These are phyloP conservation scores for Basidiobolus meristosporus DNA, from an alignment of 371 early-diverging fungal species.

Conservation along the genomic window DNA sequence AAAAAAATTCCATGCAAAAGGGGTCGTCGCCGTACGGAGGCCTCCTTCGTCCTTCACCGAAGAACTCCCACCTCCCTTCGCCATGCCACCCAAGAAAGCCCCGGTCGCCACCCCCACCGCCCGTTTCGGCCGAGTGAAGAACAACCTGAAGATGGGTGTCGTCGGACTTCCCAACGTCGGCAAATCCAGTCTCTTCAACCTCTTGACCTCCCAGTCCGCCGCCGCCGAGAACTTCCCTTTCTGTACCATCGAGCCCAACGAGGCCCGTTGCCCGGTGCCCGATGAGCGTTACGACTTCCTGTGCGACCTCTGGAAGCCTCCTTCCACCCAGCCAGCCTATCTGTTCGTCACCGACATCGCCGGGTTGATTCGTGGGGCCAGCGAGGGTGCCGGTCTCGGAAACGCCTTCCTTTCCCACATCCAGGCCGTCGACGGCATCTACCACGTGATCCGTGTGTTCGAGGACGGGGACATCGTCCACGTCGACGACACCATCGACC, in stretches of 20 bases:
- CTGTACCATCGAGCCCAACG: conserved; percentile 61
- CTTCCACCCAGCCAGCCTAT: conserved; percentile 33
- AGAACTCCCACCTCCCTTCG: no score
- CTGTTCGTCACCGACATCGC: conserved; percentile 89
- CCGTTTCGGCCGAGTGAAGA: background rate
- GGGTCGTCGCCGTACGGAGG: no score
- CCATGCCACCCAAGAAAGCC: no score
- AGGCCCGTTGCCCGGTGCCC: conserved; percentile 62
- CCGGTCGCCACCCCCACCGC: no score
- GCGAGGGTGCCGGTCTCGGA: conserved; percentile 66
- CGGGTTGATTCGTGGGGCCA: conserved; percentile 81
- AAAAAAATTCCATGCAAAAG: no score
- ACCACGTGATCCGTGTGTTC: conserved; percentile 75
- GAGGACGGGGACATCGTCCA: conserved; percentile 75
- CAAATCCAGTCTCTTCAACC: conserved; percentile 83
- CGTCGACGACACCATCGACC: conserved; percentile 76
- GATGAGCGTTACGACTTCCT: conserved; percentile 66
- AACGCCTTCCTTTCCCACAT: conserved; percentile 88
- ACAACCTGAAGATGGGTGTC: conserved; percentile 66
- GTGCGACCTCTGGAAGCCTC: conserved; percentile 41
- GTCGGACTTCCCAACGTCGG: conserved; percentile 96
- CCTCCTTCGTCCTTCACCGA: no score
- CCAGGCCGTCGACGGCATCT: conserved; percentile 82
- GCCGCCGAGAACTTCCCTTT: conserved; percentile 66
- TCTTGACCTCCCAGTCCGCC: conserved; percentile 60